Evolutionary conservation across 1,284 basidiomycete genomes (phyloP), one percentile per base, ranked within the genome.

Genomic region (Cutaneotrichosporon cutaneum): DNA sequence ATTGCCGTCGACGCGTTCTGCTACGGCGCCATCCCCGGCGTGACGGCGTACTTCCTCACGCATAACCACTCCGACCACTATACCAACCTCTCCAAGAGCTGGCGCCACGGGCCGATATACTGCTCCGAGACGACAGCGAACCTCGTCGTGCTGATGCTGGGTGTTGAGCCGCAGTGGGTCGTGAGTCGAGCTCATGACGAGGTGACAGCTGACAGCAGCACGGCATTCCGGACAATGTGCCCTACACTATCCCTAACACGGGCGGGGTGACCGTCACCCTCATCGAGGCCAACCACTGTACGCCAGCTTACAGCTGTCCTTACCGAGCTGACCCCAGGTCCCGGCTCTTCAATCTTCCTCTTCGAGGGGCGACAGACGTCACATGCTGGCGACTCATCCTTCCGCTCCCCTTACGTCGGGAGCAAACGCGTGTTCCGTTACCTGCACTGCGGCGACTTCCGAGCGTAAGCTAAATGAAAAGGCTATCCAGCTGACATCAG

Each of bases 251-350:
- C 53, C 92, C 93, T 0, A 81, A 90, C 68, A 91, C 92, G 0
- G 87, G 88, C 32, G 94, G 93, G 2, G 92, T 98, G 39, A 83
- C 80, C 39, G 94, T 97, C 2, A 97, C 93, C 0, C 85, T 93
- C 45, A 92, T 99, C n/a, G 92, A 96, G 70, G 95, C 95, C 2
- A 99, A 99, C 73, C 96, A 98, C 74, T 95, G 93, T 86, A 53
- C 47, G 83, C 74, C 21, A n/a, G 39, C 22, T 27, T 18, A 27
- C 2, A 0, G 14, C n/a, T 14, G 2, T 27, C 3, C 3, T 8
- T 18, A 8, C 7, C 18, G 11, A 18, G 14, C n/a, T 59, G 56
- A 48, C 56, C 10, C 16, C 68, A 87, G 86, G 87, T 72, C 95
- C 96, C 0, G 96, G 95, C 7, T 96, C 94, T 0, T 92, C 88